These are phyloP conservation scores for Eutrema salsugineum DNA, from an alignment of 441 rosid genomes.

Conservation along the genomic window DNA sequence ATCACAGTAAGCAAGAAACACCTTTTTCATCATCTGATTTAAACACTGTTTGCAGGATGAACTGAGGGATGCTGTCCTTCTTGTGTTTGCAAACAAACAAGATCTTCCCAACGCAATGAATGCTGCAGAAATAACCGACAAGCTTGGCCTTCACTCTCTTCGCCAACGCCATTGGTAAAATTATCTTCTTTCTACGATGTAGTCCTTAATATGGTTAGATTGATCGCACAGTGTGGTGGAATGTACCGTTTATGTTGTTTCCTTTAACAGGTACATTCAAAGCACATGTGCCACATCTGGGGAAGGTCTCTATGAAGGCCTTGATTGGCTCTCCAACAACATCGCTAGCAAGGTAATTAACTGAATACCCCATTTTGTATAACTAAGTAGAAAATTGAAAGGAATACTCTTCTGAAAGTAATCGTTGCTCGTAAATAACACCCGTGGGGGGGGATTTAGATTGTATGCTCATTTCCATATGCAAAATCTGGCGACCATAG, in stretches of 20 bases:
- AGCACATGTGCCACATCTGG: conserved; percentile 40
- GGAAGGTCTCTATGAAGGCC: conserved; percentile 41
- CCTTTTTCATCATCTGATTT: neutral
- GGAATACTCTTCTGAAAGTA: neutral
- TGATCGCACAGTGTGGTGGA: neutral
- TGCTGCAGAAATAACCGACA: conserved; percentile 75
- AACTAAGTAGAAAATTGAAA: neutral
- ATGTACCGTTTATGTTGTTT: neutral
- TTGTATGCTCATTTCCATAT: conserved; percentile 8
- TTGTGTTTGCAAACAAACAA: conserved; percentile 84
- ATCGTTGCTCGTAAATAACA: neutral
- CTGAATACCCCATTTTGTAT: neutral
- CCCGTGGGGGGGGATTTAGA: neutral
- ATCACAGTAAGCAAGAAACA: neutral
- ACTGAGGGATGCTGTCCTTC: conserved; percentile 74
- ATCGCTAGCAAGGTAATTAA: conserved; percentile 35
- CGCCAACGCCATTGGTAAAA: conserved; percentile 78
- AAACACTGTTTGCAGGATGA: conserved; percentile 48
- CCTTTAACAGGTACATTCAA: conserved; percentile 34
- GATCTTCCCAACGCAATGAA: conserved; percentile 88
- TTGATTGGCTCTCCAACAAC: conserved; percentile 43
- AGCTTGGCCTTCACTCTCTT: conserved; percentile 78
- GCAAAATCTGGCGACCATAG: neutral
- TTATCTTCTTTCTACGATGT: neutral
- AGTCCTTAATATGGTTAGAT: neutral